Evolutionary conservation across 2,329 filamentous ascomycete species (phyloP).

Genomic region (Pestalotiopsis sp.): DNA sequence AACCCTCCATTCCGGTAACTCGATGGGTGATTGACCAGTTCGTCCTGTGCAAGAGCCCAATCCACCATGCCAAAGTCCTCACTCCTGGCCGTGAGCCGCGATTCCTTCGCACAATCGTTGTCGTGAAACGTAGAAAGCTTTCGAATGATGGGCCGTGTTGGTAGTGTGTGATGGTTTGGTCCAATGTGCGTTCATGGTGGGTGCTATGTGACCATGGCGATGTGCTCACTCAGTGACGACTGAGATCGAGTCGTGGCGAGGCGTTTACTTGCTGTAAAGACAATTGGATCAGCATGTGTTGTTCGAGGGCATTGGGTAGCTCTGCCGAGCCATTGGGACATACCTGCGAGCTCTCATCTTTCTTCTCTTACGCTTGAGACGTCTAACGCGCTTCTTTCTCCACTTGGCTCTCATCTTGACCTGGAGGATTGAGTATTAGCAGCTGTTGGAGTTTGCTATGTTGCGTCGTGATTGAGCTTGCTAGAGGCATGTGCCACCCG

Average conservation of each 20-base stretch:
- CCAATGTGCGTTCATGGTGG: conserved; percentile 1
- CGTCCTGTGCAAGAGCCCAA: conserved; percentile 10
- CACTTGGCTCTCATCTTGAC: conserved; percentile 87
- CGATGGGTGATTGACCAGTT: conserved; percentile 16
- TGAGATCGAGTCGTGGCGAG: conserved; percentile 39
- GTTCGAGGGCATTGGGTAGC: not conserved
- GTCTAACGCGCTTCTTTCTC: conserved; percentile 98
- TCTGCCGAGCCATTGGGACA: conserved; percentile 44
- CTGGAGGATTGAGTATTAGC: conserved; percentile 1
- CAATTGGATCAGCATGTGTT: not conserved
- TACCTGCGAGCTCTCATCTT: conserved; percentile 97
- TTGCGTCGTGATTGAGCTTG: not conserved
- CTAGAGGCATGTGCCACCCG: not conserved
- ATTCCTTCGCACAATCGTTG: not conserved
- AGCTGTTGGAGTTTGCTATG: not conserved
- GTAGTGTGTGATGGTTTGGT: conserved; percentile 3
- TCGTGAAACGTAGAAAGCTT: not conserved
- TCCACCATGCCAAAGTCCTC: conserved; percentile 7
- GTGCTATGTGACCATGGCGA: conserved; percentile 12
- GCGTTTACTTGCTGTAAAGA: conserved; percentile 37
- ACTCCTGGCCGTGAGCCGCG: not conserved
- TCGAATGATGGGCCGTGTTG: not conserved
- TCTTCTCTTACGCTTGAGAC: conserved; percentile 99
- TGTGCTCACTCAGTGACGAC: conserved; percentile 18
- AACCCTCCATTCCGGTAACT: conserved; percentile 11